Evolutionary conservation across 768 basidiomycete species (phyloP), one percentile per base, ranked within the genome.

Genomic region (Chiua virens): DNA sequence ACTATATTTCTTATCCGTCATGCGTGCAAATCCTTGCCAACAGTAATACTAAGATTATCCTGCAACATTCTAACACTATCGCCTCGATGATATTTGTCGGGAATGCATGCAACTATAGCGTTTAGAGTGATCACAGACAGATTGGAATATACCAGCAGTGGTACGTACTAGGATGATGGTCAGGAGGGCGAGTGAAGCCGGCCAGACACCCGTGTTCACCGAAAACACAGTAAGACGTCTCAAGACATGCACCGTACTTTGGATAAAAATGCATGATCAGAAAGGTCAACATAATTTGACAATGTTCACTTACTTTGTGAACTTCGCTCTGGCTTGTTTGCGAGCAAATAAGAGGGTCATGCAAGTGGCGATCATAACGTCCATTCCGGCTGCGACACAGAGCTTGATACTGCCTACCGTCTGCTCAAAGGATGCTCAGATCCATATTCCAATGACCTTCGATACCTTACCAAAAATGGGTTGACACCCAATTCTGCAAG

Each of bases 161-260:
- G 28, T 83, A 83, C 20, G 37, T 55, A 50, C 83, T 78, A 3
- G 80, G 79, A 44, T 83, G 15, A 23, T n/a, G 25, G 20, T 72
- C 1, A 76, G 74, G 65, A 81, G 81, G n/a, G 73, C 67, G 11
- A 58, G 63, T 0, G 81, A 79, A 56, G 83, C 82, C n/a, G 79
- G 72, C 5, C 75, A 76, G 17, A 82, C 73, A 1, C 78, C 71
- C 9, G 38, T n/a, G n/a, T n/a, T n/a, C n/a, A n/a, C n/a, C n/a
- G n/a, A n/a, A n/a, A n/a, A n/a, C n/a, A n/a, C n/a, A 34, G 18
- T 40, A 34, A 22, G 45, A 30, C 49, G 42, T 38, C 39, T 35
- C 22, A 50, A 30, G 23, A 44, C 32, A 17, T 37, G 42, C 8
- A 20, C 17, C 9, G 42, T 50, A n/a, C 49, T 50, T 25, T 3